These are phyloP conservation scores for Talaromyces proteolyticus DNA, from an alignment of 495 filamentous ascomycete species.

Conservation along the genomic window DNA sequence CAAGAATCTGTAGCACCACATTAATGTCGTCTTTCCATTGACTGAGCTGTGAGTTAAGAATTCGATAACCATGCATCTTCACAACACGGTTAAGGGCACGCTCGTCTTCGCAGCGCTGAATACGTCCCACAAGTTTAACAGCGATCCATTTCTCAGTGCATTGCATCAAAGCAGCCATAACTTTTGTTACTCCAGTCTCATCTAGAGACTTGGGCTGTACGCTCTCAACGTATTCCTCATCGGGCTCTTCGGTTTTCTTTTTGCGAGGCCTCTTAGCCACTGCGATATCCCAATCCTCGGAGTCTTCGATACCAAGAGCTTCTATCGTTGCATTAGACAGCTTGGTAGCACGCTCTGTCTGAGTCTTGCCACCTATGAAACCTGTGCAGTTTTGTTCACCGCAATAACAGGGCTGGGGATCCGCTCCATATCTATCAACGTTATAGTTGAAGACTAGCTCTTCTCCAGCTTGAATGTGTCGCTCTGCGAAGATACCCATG, in stretches of 20 bases:
- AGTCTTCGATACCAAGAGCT: conserved; percentile 91
- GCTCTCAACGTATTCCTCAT: conserved; percentile 95
- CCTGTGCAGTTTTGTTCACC: conserved; percentile 92
- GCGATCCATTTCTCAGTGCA: conserved; percentile 99
- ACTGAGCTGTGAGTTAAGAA: conserved; percentile 77
- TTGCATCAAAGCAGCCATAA: conserved; percentile 98
- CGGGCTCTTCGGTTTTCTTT: conserved; percentile 90
- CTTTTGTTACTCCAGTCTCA: conserved; percentile 86
- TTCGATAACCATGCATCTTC: conserved; percentile 95
- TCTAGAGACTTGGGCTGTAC: conserved; percentile 78
- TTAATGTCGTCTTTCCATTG: conserved; percentile 86
- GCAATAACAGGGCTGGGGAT: conserved; percentile 96
- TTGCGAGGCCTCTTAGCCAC: conserved; percentile 84
- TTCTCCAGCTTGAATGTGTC: conserved; percentile 79
- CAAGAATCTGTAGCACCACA: conserved; percentile 80
- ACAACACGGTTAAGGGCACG: conserved; percentile 82
- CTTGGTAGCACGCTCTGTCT: conserved; percentile 93
- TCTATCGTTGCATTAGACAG: conserved; percentile 86
- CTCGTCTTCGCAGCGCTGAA: conserved; percentile 87
- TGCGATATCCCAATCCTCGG: conserved; percentile 83
- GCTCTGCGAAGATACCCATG: conserved; percentile 97
- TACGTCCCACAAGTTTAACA: conserved; percentile 85
- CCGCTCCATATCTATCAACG: conserved; percentile 94
- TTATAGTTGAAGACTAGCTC: conserved; percentile 99
- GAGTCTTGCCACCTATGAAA: conserved; percentile 94